Percentiles rank a stretch among this genome's conserved stretches.
phyloP scores from a whole-genome alignment of 805 yeast species.

The Isabelozyma pseudorhagii region DNA sequence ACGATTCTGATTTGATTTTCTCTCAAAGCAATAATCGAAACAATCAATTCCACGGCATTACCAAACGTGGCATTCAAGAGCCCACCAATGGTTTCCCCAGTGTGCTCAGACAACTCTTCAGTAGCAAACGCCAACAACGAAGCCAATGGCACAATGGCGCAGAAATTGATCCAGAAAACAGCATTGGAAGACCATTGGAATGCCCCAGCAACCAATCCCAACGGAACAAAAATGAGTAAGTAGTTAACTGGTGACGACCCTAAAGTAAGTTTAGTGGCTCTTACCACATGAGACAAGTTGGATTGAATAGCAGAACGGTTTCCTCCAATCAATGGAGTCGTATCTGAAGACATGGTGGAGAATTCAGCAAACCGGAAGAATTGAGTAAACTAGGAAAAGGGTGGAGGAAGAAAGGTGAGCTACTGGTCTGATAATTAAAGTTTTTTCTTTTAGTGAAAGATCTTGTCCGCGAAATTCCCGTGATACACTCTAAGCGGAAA shows the following conservation, averaged over 20 bases:
- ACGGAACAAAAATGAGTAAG: slow-evolving; percentile 79
- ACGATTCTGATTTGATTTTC: slow-evolving; percentile 90
- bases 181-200: slow-evolving; percentile 51
- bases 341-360: neutral
- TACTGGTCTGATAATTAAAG: neutral
- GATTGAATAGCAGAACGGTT: too few species aligned
- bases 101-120: slow-evolving; percentile 82
- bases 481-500: too few species aligned
- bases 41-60: slow-evolving; percentile 95
- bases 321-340: neutral
- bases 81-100: slow-evolving; percentile 93
- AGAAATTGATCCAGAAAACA: slow-evolving; percentile 72
- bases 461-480: too few species aligned
- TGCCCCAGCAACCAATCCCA: slow-evolving; percentile 75
- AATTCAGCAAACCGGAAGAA: too few species aligned
- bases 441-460: too few species aligned
- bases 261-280: slow-evolving; percentile 23
- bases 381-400: neutral
- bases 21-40: slow-evolving; percentile 81
- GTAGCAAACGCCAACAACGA: slow-evolving; percentile 88
- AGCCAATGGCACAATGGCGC: slow-evolving; percentile 91
- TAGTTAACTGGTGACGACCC: slow-evolving; percentile 71
- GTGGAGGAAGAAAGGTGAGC: neutral
- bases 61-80: slow-evolving; percentile 95
- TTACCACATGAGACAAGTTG: too few species aligned